These are phyloP conservation scores for Guillardia theta DNA, from an alignment of 78 protist species.

Conservation along the genomic window DNA sequence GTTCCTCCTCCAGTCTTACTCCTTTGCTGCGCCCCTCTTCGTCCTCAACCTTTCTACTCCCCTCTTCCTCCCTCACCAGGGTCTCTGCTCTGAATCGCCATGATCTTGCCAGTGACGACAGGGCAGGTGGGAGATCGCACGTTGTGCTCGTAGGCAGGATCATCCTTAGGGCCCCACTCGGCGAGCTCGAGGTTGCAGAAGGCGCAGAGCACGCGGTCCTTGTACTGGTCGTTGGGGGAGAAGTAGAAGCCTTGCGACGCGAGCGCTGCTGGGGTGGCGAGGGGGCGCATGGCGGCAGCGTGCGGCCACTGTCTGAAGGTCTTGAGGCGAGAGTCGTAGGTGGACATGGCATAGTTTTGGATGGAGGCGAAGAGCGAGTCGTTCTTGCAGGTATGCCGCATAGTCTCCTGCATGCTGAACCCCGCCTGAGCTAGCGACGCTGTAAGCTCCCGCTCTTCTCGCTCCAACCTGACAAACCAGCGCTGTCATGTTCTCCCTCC, in stretches of 20 bases:
- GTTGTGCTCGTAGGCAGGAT: neutral
- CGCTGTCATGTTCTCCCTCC: neutral
- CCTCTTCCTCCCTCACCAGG: neutral
- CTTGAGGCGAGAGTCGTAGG: neutral
- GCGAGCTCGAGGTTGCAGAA: constrained; percentile 28
- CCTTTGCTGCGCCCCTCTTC: neutral
- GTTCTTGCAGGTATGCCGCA: neutral
- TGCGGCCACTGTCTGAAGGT: neutral
- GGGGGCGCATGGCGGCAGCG: neutral
- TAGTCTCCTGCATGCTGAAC: neutral
- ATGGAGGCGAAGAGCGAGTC: neutral
- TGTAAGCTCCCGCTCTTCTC: neutral
- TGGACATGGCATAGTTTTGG: neutral
- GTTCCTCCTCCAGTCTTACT: neutral
- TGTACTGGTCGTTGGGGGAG: constrained; percentile 1
- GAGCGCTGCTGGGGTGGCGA: neutral
- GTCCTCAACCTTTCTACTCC: neutral
- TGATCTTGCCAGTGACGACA: neutral
- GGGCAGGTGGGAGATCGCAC: neutral
- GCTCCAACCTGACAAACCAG: neutral
- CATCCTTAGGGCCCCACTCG: constrained; percentile 15
- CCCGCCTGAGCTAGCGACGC: neutral
- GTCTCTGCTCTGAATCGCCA: neutral
- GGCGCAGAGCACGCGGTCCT: constrained; percentile 1
- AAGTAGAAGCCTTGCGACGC: neutral